Conservation (phyloP, 2,329 filamentous ascomycete species). For the Penicillium nordicum region DNA sequence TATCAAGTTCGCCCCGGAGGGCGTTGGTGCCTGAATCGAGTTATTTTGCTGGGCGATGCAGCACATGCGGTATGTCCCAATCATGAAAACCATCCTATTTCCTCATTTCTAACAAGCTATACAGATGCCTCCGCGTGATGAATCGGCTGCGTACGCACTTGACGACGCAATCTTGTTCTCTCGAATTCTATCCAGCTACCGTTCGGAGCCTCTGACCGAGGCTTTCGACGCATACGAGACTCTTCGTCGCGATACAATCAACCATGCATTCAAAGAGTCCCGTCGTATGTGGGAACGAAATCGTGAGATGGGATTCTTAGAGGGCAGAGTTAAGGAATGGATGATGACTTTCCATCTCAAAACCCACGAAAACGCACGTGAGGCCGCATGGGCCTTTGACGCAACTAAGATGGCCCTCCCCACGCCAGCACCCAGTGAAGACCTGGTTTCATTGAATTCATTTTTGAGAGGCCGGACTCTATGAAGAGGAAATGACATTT, state of each 20-base stretch:
- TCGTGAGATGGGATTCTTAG: constrained; percentile 37
- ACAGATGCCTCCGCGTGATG: constrained; percentile 48
- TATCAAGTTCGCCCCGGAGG: constrained; percentile 40
- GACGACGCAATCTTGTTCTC: constrained; percentile 47
- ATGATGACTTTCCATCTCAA: constrained; percentile 37
- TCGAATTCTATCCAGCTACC: constrained; percentile 36
- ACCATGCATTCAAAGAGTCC: constrained; percentile 40
- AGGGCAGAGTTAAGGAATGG: constrained; percentile 39
- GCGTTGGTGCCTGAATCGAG: constrained; percentile 40
- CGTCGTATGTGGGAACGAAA: constrained; percentile 40
- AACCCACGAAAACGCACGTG: constrained; percentile 23
- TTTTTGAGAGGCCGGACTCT: constrained; percentile 20
- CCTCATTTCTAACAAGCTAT: constrained; percentile 4
- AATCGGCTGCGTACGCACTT: constrained; percentile 45
- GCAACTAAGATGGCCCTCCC: constrained; percentile 35
- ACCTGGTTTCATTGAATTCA: constrained; percentile 24
- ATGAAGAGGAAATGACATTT: constrained; percentile 6
- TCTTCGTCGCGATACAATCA: constrained; percentile 38
- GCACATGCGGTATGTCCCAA: constrained; percentile 43
- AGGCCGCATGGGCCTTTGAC: constrained; percentile 37
- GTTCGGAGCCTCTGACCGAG: constrained; percentile 30
- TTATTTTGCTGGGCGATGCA: constrained; percentile 46
- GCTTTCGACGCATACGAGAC: constrained; percentile 40
- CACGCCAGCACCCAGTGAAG: constrained; percentile 20
- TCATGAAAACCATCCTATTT: neutral